Percentiles rank a stretch among this genome's conserved stretches.
phyloP scores from a whole-genome alignment of 2,329 filamentous ascomycete genomes.

The Epichloe baconii region DNA sequence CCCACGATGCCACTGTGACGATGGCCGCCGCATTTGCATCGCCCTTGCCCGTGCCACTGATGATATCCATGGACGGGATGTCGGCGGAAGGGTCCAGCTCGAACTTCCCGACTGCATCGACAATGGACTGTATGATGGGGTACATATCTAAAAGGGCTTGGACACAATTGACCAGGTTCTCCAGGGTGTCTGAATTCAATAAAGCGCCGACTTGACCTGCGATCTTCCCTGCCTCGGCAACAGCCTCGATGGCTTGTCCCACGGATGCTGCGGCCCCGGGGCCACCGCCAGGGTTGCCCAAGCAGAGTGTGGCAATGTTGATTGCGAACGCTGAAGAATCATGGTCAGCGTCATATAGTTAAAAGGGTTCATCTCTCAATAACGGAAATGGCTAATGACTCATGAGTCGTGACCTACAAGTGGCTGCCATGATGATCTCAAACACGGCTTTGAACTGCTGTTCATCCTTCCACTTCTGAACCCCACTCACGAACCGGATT shows the following conservation, averaged over 20 bases:
- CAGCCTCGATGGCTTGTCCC: neutral
- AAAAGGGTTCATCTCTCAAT: too few species aligned
- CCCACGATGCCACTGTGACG: neutral
- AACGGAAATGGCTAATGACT: too few species aligned
- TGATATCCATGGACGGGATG: neutral
- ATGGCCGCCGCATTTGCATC: neutral
- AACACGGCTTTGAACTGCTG: neutral
- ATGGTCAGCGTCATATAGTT: neutral
- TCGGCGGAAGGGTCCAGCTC: neutral
- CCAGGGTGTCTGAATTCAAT: neutral
- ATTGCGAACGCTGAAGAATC: neutral
- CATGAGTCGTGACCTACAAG: neutral
- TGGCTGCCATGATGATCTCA: neutral
- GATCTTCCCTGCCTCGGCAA: neutral
- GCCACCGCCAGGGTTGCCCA: neutral
- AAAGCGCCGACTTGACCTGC: neutral
- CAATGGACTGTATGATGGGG: neutral
- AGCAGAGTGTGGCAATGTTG: neutral
- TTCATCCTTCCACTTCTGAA: neutral
- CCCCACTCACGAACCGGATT: neutral
- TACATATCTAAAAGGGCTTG: neutral
- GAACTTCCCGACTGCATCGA: neutral
- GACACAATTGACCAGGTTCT: neutral
- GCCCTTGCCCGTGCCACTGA: neutral
- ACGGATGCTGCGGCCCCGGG: neutral